These are phyloP conservation scores for Myriosclerotinia curreyana DNA, from an alignment of 2,329 filamentous ascomycete genomes.

Conservation along the genomic window DNA sequence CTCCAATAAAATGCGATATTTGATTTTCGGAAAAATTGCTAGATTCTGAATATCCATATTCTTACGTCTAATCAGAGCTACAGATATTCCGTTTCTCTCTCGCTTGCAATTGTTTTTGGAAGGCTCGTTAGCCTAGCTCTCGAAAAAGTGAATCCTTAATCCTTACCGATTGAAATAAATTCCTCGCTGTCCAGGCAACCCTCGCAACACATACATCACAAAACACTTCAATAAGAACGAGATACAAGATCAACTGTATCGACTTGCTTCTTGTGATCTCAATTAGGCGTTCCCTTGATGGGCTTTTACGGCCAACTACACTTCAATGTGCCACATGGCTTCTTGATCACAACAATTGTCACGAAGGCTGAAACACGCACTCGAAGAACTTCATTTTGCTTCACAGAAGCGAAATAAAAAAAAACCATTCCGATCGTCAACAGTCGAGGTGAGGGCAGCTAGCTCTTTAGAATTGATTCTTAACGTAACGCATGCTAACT, in stretches of 20 bases:
- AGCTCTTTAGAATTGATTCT: background rate
- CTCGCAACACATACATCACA: background rate
- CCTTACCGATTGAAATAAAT: background rate
- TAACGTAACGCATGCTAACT: background rate
- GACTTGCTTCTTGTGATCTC: background rate
- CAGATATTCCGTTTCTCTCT: background rate
- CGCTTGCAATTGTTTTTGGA: background rate
- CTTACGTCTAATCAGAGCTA: background rate
- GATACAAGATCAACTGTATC: background rate
- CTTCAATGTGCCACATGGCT: background rate
- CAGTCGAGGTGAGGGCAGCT: background rate
- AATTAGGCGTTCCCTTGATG: background rate
- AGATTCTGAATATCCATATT: background rate
- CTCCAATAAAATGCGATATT: background rate
- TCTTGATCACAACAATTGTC: background rate
- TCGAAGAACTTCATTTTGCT: background rate
- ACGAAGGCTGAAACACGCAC: background rate
- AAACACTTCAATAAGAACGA: background rate
- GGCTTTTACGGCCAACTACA: too few relatives aligned
- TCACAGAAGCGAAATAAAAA: background rate
- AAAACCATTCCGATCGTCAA: background rate
- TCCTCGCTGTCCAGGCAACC: background rate
- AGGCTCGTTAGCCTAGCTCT: background rate
- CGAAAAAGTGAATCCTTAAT: conserved; percentile 8
- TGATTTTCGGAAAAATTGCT: too few relatives aligned